Percentiles rank a stretch among this genome's conserved stretches.
Conservation (phyloP, 306 rosid species). For the Canavalia gladiata region DNA sequence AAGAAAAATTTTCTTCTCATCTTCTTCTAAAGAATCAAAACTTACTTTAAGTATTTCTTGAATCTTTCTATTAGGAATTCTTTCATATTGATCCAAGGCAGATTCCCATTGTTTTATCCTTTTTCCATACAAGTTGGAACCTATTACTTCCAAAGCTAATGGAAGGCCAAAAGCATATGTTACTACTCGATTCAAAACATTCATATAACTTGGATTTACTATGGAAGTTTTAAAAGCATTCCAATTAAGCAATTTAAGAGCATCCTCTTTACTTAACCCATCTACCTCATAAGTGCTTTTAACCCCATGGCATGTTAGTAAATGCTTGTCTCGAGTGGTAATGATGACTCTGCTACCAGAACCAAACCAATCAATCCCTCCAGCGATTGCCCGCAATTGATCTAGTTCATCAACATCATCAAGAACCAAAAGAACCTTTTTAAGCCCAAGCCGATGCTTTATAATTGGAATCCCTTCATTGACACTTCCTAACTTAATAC, state of each 20-base stretch:
- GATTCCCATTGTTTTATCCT: no score
- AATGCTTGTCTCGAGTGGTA: not conserved
- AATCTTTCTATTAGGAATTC: no score
- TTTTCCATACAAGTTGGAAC: no score
- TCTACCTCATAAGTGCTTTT: not conserved
- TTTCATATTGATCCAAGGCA: no score
- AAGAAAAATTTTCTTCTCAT: not conserved
- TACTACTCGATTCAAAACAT: not conserved
- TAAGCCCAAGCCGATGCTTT: not conserved
- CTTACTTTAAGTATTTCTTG: no score
- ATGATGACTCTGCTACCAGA: not conserved
- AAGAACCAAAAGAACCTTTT: not conserved
- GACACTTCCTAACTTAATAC: not conserved
- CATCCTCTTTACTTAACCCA: not conserved
- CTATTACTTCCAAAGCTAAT: not conserved
- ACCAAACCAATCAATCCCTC: not conserved
- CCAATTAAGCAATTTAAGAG: not conserved
- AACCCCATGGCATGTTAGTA: not conserved
- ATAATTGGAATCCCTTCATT: not conserved
- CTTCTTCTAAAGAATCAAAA: no score
- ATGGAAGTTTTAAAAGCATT: not conserved
- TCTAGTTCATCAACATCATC: slow-evolving; percentile 3
- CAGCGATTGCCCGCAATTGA: not conserved
- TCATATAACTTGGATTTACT: not conserved
- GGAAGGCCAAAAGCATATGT: no score